Evolutionary conservation across 805 yeast species (phyloP).

Genomic region (Yarrowia osloensis): DNA sequence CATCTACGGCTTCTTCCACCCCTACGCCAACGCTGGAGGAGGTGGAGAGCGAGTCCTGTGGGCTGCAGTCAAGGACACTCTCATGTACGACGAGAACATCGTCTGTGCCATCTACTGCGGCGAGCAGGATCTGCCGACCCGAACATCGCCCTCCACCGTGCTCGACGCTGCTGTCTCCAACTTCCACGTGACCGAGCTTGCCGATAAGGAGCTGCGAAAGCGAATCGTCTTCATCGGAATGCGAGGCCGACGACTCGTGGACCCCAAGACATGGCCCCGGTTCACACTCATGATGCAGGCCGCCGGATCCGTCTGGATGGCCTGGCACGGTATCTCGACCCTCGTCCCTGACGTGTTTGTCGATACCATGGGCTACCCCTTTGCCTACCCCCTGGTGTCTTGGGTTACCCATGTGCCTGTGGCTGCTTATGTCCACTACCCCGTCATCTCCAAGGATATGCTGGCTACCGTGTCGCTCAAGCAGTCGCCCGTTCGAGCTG

Average conservation of each 20-base stretch:
- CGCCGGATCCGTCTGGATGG: slow-evolving; percentile 68
- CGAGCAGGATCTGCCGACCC: slow-evolving; percentile 43
- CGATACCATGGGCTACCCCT: slow-evolving; percentile 94
- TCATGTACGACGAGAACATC: slow-evolving; percentile 51
- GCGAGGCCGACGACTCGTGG: slow-evolving; percentile 59
- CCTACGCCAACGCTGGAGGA: slow-evolving; percentile 94
- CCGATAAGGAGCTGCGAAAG: slow-evolving; percentile 49
- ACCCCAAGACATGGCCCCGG: slow-evolving; percentile 70
- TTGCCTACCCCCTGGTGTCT: slow-evolving; percentile 68
- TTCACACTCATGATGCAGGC: slow-evolving; percentile 89
- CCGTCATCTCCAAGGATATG: slow-evolving; percentile 89
- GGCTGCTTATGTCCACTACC: slow-evolving; percentile 90
- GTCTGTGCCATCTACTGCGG: slow-evolving; percentile 75
- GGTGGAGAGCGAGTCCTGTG: slow-evolving; percentile 97
- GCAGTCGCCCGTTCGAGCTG: slow-evolving; percentile 36
- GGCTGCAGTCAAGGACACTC: slow-evolving; percentile 82
- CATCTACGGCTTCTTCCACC: slow-evolving; percentile 89
- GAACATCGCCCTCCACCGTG: slow-evolving; percentile 51
- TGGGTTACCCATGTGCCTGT: slow-evolving; percentile 68
- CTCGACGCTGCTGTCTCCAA: slow-evolving; percentile 40
- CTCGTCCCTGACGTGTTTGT: slow-evolving; percentile 85
- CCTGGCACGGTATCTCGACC: slow-evolving; percentile 66
- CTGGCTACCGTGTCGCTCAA: slow-evolving; percentile 53
- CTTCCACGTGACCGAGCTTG: slow-evolving; percentile 37
- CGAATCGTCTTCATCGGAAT: slow-evolving; percentile 67